Conservation (phyloP, 2,329 filamentous ascomycete species). For the Monilinia laxa region DNA sequence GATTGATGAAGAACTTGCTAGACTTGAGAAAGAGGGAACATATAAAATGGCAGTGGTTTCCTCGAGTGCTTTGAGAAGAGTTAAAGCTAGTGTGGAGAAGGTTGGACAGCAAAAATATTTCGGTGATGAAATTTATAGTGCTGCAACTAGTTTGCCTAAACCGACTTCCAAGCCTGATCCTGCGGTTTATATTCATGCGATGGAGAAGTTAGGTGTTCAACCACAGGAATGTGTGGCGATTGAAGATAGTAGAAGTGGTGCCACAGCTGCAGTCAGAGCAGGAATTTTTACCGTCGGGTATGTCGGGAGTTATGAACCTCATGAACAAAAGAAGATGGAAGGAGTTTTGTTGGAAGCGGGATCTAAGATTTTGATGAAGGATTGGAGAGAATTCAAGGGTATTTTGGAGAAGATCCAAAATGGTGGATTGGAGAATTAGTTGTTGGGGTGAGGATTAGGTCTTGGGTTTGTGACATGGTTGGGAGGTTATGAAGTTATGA, state of each 20-base stretch:
- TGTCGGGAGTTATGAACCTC: constrained; percentile 68
- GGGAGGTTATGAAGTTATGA: too few relatives aligned
- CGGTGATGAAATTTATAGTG: constrained; percentile 75
- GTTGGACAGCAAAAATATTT: constrained; percentile 81
- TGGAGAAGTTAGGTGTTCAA: constrained; percentile 69
- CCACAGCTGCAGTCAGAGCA: constrained; percentile 72
- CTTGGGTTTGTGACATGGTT: neutral
- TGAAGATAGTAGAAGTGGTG: constrained; percentile 86
- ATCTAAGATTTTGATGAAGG: constrained; percentile 59
- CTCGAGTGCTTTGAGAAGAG: constrained; percentile 74
- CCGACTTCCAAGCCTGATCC: constrained; percentile 93
- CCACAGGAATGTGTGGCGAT: constrained; percentile 74
- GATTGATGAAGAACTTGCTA: constrained; percentile 65
- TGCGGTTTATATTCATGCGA: constrained; percentile 78
- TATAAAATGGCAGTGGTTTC: constrained; percentile 80
- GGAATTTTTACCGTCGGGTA: constrained; percentile 82
- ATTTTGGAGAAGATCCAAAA: constrained; percentile 32
- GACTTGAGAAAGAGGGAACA: constrained; percentile 59
- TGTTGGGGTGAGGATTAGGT: neutral
- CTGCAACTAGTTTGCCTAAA: constrained; percentile 71
- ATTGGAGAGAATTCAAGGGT: constrained; percentile 55
- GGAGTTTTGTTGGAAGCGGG: constrained; percentile 60
- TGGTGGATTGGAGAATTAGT: constrained; percentile 25
- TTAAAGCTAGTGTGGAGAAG: constrained; percentile 75
- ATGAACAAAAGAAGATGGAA: constrained; percentile 58